Evolutionary conservation across 805 yeast genomes (phyloP), one percentile per base, ranked within the genome.

Genomic region (Suhomyces sp.): DNA sequence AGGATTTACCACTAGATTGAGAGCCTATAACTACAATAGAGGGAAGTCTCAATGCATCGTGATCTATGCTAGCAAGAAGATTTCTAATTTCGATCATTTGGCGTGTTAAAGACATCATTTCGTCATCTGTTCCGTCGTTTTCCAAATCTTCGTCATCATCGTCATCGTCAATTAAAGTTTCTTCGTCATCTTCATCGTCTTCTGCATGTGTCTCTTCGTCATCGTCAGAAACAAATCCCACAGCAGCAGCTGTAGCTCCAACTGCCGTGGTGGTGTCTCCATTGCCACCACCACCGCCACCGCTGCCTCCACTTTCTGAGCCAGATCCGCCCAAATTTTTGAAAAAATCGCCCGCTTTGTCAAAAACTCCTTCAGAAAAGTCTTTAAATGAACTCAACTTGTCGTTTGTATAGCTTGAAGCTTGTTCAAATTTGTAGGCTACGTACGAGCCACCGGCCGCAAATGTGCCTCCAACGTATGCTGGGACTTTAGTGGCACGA

Each of bases 1-100:
- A 93, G 0, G 97, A 90, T 69, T 94, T 94, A 45, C 99, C 99
- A 44, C 97, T 89, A 6, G 96, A 88, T 73, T 94, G 99, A 1
- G 98, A 93, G 0, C 99, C 99, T 56, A 94, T 83, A 2, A 94
- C 99, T 29, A 94, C 98, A 61, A 94, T 94, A 0, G 97, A 88
- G 1, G 99, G 99, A 42, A 94, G 76, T 59, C 86, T 89, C 47
- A 94, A 75, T 10, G 90, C 82, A 36, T 90, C 90, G 52, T 86
- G 84, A 61, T 90, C 94, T 15, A 94, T 83, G 55, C 82, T 84
- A 53, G 87, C 81, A 49, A 94, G 74, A 29, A 94, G 81, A 49
- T 86, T 81, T 65, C 98, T 78, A 53, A 94, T 92, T 68, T 96
- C 99, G 62, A 94, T 96, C 99, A 94, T 94, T 69, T 91, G 96